These are phyloP conservation scores for Tolypocladium ophioglossoides DNA, from an alignment of 2,329 filamentous ascomycete species.

Conservation along the genomic window DNA sequence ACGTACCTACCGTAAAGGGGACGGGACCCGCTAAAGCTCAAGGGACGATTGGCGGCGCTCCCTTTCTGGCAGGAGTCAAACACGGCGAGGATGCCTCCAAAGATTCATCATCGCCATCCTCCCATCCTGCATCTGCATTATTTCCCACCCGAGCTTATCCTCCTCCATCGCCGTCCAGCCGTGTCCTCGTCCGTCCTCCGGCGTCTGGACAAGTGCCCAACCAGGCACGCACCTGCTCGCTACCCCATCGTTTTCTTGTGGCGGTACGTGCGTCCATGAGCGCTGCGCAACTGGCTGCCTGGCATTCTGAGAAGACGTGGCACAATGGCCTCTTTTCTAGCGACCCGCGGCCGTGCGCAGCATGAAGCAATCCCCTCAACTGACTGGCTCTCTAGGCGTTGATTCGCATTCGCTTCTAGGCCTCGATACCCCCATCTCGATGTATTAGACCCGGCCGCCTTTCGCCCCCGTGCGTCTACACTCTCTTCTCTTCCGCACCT, in stretches of 20 bases:
- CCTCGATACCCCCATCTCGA: background rate
- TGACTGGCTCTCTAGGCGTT: background rate
- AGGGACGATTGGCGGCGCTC: background rate
- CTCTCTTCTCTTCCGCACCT: background rate
- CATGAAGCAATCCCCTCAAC: background rate
- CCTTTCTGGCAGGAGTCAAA: background rate
- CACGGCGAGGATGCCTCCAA: background rate
- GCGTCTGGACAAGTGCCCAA: background rate
- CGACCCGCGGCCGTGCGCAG: too few species aligned
- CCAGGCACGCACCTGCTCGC: background rate
- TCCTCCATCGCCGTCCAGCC: background rate
- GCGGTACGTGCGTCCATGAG: background rate
- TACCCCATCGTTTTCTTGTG: background rate
- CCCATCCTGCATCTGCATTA: background rate
- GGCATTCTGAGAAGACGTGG: background rate
- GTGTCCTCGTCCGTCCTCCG: background rate
- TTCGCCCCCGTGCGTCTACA: background rate
- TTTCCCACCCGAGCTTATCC: background rate
- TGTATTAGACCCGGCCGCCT: background rate
- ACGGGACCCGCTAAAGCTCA: background rate
- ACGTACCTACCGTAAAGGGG: background rate
- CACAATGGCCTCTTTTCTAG: background rate
- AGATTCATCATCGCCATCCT: background rate
- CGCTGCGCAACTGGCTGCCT: background rate
- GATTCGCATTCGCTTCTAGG: background rate